Percentiles rank a stretch among this genome's conserved stretches.
These are phyloP conservation scores for Aspergillus persii DNA, from an alignment of 2,329 filamentous ascomycete species.

Conservation along the genomic window DNA sequence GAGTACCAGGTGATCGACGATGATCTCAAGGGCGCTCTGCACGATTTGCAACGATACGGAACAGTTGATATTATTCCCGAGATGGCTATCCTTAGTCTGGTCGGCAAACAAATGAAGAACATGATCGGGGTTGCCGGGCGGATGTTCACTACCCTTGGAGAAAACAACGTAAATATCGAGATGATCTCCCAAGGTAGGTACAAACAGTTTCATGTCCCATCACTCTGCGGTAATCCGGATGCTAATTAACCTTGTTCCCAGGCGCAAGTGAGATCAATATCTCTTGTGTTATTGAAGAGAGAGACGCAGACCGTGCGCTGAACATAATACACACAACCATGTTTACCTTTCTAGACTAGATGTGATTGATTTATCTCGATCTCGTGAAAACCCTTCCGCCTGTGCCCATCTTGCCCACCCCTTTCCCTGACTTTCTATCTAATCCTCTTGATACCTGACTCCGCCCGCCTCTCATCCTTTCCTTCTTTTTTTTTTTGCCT, in stretches of 20 bases:
- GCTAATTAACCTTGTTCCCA: slow-evolving; percentile 38
- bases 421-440: background rate
- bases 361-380: background rate
- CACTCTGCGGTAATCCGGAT: background rate
- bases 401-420: background rate
- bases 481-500: background rate
- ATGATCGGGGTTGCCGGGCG: slow-evolving; percentile 90
- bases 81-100: slow-evolving; percentile 94
- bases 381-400: background rate
- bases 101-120: slow-evolving; percentile 95
- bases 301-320: slow-evolving; percentile 87
- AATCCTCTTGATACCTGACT: background rate
- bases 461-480: background rate
- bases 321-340: slow-evolving; percentile 95
- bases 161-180: slow-evolving; percentile 94
- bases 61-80: slow-evolving; percentile 85
- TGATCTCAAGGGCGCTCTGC: slow-evolving; percentile 63
- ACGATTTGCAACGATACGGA: slow-evolving; percentile 75
- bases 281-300: slow-evolving; percentile 90
- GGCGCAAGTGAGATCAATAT: slow-evolving; percentile 99
- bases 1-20: slow-evolving; percentile 58
- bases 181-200: slow-evolving; percentile 95
- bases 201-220: slow-evolving; percentile 3
- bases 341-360: slow-evolving; percentile 86
- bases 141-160: slow-evolving; percentile 93